Conservation (phyloP, 495 filamentous ascomycete species). For the Trichodelitschia bisporula region DNA sequence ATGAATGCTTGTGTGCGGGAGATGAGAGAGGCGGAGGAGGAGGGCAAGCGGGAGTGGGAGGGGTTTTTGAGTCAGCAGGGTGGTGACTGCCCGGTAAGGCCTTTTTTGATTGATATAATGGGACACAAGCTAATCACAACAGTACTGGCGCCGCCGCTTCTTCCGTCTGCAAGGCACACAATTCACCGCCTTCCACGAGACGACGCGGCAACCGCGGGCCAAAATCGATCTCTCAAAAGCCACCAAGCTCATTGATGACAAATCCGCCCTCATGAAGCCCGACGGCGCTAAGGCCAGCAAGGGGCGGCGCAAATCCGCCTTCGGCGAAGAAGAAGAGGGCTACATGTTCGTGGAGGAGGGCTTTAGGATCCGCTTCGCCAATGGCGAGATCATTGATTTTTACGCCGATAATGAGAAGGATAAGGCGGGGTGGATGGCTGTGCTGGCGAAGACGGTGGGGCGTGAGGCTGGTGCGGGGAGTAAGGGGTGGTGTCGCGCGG, state of each 20-base stretch:
- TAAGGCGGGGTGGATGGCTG: conserved; percentile 88
- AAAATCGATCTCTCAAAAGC: conserved; percentile 94
- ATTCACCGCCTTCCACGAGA: conserved; percentile 87
- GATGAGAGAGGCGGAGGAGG: conserved; percentile 63
- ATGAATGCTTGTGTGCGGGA: conserved; percentile 88
- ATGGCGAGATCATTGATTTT: conserved; percentile 95
- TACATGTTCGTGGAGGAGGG: conserved; percentile 99
- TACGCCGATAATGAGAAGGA: conserved; percentile 70
- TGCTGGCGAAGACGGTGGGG: conserved; percentile 61
- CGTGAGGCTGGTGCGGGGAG: no score
- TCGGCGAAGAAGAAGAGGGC: conserved; percentile 94
- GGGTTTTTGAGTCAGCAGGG: conserved; percentile 87
- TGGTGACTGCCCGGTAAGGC: conserved; percentile 86
- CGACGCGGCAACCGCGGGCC: conserved; percentile 79
- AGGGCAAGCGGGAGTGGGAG: conserved; percentile 49
- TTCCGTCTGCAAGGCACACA: conserved; percentile 85
- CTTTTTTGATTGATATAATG: background rate
- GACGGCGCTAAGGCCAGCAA: conserved; percentile 20
- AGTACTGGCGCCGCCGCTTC: conserved; percentile 96
- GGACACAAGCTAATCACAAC: conserved; percentile 5
- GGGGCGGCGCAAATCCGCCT: conserved; percentile 70
- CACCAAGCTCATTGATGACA: conserved; percentile 80
- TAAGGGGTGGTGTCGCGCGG: no score
- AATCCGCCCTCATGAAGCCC: conserved; percentile 45
- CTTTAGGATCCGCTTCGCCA: conserved; percentile 92